Evolutionary conservation across 202 grass and related monocot species (phyloP).

Genomic region (Setaria viridis): DNA sequence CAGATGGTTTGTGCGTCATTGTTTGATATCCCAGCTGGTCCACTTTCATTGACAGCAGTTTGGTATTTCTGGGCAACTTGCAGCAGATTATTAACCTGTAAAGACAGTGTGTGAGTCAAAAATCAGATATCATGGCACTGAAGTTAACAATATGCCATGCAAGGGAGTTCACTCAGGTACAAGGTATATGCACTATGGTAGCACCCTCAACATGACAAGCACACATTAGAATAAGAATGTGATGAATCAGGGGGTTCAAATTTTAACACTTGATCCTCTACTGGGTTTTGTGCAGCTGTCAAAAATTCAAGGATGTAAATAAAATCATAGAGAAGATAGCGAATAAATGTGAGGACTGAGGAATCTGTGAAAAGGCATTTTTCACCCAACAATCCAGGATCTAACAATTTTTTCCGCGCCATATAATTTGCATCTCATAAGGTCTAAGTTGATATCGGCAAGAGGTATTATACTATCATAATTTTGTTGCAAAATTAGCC

Average conservation of each 20-base stretch:
- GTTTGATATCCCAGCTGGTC: constrained; percentile 66
- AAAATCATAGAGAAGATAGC: constrained; percentile 21
- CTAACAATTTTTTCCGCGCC: neutral
- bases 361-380: neutral
- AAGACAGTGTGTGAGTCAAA: constrained; percentile 23
- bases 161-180: constrained; percentile 24
- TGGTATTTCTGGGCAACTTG: constrained; percentile 95
- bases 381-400: neutral
- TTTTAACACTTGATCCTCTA: constrained; percentile 15
- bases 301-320: constrained; percentile 14
- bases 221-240: constrained; percentile 1
- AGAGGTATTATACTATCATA: neutral
- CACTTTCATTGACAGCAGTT: constrained; percentile 61
- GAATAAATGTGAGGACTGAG: neutral
- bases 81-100: constrained; percentile 80
- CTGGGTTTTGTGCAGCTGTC: neutral
- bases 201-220: neutral
- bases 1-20: constrained; percentile 74
- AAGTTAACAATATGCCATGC: neutral
- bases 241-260: neutral
- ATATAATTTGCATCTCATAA: neutral
- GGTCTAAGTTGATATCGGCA: neutral
- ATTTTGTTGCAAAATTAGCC: constrained; percentile 9
- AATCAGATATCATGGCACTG: constrained; percentile 26
- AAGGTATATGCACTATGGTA: constrained; percentile 11